A percentile compares a stretch with the other conserved stretches of the same genome.
These are phyloP conservation scores for Candida arabinofermentans DNA, from an alignment of 805 yeast genomes.

Conservation along the genomic window DNA sequence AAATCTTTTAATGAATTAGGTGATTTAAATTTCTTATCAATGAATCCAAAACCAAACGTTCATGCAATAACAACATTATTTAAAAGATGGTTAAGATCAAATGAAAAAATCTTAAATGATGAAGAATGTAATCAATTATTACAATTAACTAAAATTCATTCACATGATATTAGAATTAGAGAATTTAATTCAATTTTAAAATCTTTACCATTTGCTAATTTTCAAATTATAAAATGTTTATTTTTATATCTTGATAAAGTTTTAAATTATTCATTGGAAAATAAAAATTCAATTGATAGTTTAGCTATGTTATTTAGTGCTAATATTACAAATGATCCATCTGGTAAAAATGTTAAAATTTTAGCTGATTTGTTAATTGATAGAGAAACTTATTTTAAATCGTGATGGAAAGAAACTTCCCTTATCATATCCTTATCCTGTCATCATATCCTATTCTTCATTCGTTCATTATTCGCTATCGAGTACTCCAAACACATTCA, in stretches of 20 bases:
- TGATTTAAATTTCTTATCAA: conserved; percentile 11
- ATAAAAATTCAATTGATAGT: conserved; percentile 77
- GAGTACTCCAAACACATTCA: too few species aligned
- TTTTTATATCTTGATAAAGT: conserved; percentile 61
- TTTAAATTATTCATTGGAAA: conserved; percentile 48
- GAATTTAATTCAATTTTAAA: conserved; percentile 20
- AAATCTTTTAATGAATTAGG: conserved; percentile 11
- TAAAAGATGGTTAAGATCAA: conserved; percentile 70
- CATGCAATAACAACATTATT: conserved; percentile 80
- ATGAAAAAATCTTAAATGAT: conserved; percentile 9
- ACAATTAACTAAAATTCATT: conserved; percentile 44
- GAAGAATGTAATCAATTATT: conserved; percentile 16
- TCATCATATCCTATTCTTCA: too few species aligned
- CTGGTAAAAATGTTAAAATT: conserved; percentile 15
- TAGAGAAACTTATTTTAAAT: conserved; percentile 9
- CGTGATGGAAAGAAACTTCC: not conserved
- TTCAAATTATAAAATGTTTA: conserved; percentile 53
- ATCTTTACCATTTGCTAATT: conserved; percentile 49
- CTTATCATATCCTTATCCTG: too few species aligned
- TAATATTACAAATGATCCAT: conserved; percentile 15
- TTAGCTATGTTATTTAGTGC: conserved; percentile 30
- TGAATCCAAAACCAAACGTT: conserved; percentile 45
- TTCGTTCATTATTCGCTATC: too few species aligned
- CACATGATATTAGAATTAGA: conserved; percentile 38
- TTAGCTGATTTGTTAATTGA: conserved; percentile 12